A percentile compares a stretch with the other conserved stretches of the same genome.
phyloP scores from a whole-genome alignment of 257 asterid species.

The Agastache rugosa region DNA sequence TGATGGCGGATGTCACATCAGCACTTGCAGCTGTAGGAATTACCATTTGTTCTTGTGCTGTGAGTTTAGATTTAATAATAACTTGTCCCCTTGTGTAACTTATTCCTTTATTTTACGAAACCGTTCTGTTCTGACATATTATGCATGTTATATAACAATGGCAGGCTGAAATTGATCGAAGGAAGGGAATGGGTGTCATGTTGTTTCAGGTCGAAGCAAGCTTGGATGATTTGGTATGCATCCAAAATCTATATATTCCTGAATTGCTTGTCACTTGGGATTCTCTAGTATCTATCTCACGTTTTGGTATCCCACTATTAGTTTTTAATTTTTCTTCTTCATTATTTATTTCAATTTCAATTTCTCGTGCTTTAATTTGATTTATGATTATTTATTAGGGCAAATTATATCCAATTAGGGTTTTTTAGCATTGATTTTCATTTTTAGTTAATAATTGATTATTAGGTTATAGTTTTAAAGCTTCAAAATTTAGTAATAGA shows the following conservation, averaged over 20 bases:
- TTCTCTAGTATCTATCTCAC: too few relatives aligned
- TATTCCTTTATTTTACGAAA: neutral
- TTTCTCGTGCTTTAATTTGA: too few relatives aligned
- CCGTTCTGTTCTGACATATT: neutral
- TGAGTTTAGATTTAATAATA: slow-evolving; percentile 48
- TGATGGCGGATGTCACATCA: slow-evolving; percentile 88
- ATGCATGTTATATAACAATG: neutral
- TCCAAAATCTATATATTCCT: neutral
- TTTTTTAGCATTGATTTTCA: too few relatives aligned
- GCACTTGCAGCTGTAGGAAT: slow-evolving; percentile 78
- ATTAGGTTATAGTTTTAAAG: neutral
- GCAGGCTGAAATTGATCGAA: slow-evolving; percentile 85
- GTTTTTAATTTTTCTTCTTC: too few relatives aligned
- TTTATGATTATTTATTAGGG: too few relatives aligned
- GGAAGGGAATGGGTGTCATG: slow-evolving; percentile 78
- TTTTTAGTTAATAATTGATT: neutral
- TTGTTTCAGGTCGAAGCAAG: slow-evolving; percentile 81
- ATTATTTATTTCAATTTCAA: too few relatives aligned
- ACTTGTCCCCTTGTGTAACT: neutral
- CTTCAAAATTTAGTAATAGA: neutral
- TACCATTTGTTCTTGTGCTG: slow-evolving; percentile 83
- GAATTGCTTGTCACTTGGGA: neutral
- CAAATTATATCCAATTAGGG: too few relatives aligned
- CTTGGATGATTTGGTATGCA: slow-evolving; percentile 74
- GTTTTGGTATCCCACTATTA: too few relatives aligned